phyloP scores from a whole-genome alignment of 805 yeast species.

The Soucietia sequanensis region DNA sequence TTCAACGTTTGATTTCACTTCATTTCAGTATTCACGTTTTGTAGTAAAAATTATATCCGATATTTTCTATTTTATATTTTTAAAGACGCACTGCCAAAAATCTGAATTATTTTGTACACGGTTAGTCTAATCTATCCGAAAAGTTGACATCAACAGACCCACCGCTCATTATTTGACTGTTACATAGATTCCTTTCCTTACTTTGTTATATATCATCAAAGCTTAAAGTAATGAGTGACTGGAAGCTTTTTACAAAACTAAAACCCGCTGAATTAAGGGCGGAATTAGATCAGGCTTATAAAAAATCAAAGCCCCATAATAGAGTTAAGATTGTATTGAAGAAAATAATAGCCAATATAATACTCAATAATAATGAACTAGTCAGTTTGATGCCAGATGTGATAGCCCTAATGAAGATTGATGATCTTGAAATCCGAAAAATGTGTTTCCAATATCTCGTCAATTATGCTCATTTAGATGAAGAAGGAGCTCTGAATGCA shows the following conservation, averaged over 20 bases:
- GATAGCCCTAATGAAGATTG: slow-evolving; percentile 45
- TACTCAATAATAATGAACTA: slow-evolving; percentile 80
- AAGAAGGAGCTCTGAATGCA: slow-evolving; percentile 53
- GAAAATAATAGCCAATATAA: slow-evolving; percentile 78
- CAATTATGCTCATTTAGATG: slow-evolving; percentile 58
- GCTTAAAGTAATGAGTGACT: slow-evolving; percentile 34
- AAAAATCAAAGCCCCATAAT: slow-evolving; percentile 39
- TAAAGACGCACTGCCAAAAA: no score
- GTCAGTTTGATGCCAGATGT: slow-evolving; percentile 64
- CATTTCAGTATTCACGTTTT: no score
- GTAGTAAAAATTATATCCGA: no score
- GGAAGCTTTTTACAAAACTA: slow-evolving; percentile 37
- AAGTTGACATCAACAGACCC: no score
- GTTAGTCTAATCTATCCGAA: no score
- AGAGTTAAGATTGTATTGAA: slow-evolving; percentile 47
- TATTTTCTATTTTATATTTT: no score
- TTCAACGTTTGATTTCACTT: no score
- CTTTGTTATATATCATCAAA: no score
- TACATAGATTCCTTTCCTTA: no score
- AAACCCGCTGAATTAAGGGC: slow-evolving; percentile 40
- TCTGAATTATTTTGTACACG: no score
- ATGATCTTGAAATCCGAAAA: slow-evolving; percentile 68
- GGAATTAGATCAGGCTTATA: slow-evolving; percentile 42
- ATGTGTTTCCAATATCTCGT: slow-evolving; percentile 67
- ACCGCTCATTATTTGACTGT: no score